Base-by-base conservation (phyloP, 2,329 filamentous ascomycete genomes). In the Exophiala viscosa region DNA sequence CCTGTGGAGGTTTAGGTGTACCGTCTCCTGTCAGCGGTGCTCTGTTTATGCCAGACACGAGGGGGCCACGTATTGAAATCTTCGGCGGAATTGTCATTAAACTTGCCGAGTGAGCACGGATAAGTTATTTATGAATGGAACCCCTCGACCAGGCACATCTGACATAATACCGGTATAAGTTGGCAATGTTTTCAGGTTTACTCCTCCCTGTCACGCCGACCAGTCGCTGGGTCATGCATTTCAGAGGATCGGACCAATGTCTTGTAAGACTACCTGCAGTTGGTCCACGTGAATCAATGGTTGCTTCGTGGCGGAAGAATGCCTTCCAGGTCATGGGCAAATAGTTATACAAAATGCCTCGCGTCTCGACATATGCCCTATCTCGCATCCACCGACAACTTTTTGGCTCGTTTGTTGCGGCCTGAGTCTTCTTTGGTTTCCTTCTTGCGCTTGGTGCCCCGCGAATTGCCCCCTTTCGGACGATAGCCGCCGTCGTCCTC, bases 401-500 rank as follows among this genome's bases (percentile, higher is more conserved):
- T 57, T 54, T 63, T 63, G 5, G 45, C 33, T 32, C 54, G 54
- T 38, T 57, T 60, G 41, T 48, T 52, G 10, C 52, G 54, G 17
- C 34, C 44, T 3, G 49, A 42, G 8, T 55, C 59, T 17, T 60
- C 60, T 50, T 57, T 55, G 14, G 32, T 3, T 61, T 55, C 66
- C 60, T 61, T 74, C 65, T 52, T 76, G 68, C 65, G 72, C 65
- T 45, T 69, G 60, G 48, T 51, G 15, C 70, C 66, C 44, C 67
- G 62, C 38, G 66, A 70, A 54, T 66, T 70, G 13, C 72, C 73
- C 3, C 73, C 73, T 59, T 77, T 77, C 6, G 73, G 71, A 44
- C 73, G 64, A 61, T 75, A 76, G 14, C 71, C 70, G 17, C 69
- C 67, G 57, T 77, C 75, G 32, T 76, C 73, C 42, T 76, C 73